Base-by-base conservation (phyloP, 176 grass and related monocot species). In the Canna indica region DNA sequence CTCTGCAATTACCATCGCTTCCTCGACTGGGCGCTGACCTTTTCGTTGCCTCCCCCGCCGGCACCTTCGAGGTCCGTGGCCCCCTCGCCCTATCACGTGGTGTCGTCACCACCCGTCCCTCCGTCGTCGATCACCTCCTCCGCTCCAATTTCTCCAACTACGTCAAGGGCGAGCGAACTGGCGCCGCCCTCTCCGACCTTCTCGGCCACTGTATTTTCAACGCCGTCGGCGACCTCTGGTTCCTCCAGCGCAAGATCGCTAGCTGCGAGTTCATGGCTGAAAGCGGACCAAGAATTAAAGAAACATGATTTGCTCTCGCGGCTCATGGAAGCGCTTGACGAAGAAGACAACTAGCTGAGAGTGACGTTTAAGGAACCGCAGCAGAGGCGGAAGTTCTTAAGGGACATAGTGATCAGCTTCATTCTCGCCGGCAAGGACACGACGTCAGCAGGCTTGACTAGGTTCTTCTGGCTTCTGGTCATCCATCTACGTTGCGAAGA, bases 131-230 rank as follows among this genome's bases (percentile, higher is more conserved):
- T 33, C 81, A 96, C 74, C 56, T 91, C 3, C 16, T 75, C 3
- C 85, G 80, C 64, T 72, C 78, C 72, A 83, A 83, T 76, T 84
- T 79, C 20, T 75, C 25, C 7, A 86, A 84, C 75, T 96, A 91
- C 75, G 85, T 85, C 6, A 91, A 88, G 65, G 85, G 85, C 0
- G 50, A 77, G 27, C 64, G 71, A 46, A 6, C 75, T 4, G 75
- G 75, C 4, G 68, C 82, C 31, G 32, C 78, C 70, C 29, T 91
- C 28, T 52, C 77, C 27, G 91, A 96, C 74, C 81, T 91, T 31
- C 81, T 96, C 0, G 91, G 91, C 33, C 75, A 76, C 4, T 85
- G 91, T 71, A 91, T 96, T 67, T 91, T 96, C 78, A 91, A 85
- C 66, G 79, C 85, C 22, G 78, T 91, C 36, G 87, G 88, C 0